Evolutionary conservation across 179 eudicot genomes (phyloP), one percentile per base, ranked within the genome.

Genomic region (Silene vulgaris): DNA sequence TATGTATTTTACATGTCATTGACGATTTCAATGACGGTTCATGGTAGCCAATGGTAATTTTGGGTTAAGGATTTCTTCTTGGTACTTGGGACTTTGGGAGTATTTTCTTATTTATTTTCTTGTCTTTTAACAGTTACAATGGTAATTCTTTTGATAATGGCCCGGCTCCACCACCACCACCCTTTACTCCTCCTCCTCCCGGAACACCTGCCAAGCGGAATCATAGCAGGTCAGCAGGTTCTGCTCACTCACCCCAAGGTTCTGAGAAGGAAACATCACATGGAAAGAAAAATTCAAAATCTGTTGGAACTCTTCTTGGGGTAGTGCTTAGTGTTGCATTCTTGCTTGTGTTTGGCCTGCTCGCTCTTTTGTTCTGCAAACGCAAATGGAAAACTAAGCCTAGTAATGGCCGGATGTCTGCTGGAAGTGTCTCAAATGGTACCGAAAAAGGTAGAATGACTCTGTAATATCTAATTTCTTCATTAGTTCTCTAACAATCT

Each of bases 161-260:
- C 63, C 96, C 97, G 65, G 97, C 99, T 83, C 97, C 97, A 66
- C 97, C 99, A 50, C 97, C 96, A 1, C 96, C 99, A 65, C 99
- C 97, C 23, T 88, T 83, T 62, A 88, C 89, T 40, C 75, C 97
- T 66, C 97, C 96, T 80, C 97, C 99, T 73, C 97, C 97, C 13
- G 88, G 90, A 74, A 89, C 79, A 81, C 78, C 80, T 72, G 80
- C 83, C 28, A 89, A 86, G 60, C 78, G 85, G 75, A 85, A 80
- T 75, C 88, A 80, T 77, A 75, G 65, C 43, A 72, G 73, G 54
- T 73, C 88, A 80, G 85, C 84, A 75, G 82, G 87, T 16, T 40
- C 81, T 77, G 77, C 84, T 68, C 83, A 74, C 70, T 67, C 88
- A 32, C 87, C 85, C 1, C 78, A 57, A 65, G 84, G 84, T 73